Conservation (phyloP, 805 yeast species). For the Priceomyces castillae region DNA sequence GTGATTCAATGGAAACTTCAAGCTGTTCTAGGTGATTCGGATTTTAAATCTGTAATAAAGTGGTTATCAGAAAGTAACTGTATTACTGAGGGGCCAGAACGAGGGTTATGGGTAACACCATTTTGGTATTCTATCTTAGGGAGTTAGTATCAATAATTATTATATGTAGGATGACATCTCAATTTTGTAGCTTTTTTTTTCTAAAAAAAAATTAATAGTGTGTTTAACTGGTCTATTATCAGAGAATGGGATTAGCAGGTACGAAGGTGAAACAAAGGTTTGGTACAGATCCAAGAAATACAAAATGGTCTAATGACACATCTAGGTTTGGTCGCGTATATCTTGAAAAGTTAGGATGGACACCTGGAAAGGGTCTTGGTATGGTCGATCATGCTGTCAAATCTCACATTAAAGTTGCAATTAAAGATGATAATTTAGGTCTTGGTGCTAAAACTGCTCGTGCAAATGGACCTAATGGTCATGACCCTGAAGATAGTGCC, state of each 20-base stretch:
- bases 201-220: neutral
- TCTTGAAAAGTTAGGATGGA: slow-evolving; percentile 83
- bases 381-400: slow-evolving; percentile 62
- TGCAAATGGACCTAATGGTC: slow-evolving; percentile 59
- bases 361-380: slow-evolving; percentile 88
- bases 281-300: slow-evolving; percentile 91
- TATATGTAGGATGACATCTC: neutral
- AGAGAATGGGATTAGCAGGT: slow-evolving; percentile 78
- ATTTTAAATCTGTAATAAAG: slow-evolving; percentile 26
- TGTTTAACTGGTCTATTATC: neutral
- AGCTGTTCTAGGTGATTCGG: slow-evolving; percentile 28
- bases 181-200: no score
- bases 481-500: slow-evolving; percentile 79
- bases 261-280: slow-evolving; percentile 76
- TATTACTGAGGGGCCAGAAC: slow-evolving; percentile 26
- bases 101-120: slow-evolving; percentile 43
- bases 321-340: slow-evolving; percentile 85
- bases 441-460: slow-evolving; percentile 79
- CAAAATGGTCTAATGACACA: slow-evolving; percentile 88
- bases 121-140: slow-evolving; percentile 49
- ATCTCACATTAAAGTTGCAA: slow-evolving; percentile 75
- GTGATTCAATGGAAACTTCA: slow-evolving; percentile 24
- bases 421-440: slow-evolving; percentile 83
- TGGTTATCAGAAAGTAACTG: slow-evolving; percentile 45
- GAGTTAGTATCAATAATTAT: slow-evolving; percentile 2